Percentiles rank a stretch among this genome's conserved stretches.
These are phyloP conservation scores for Leccinum subtestaceum DNA, from an alignment of 768 basidiomycete species.

Conservation along the genomic window DNA sequence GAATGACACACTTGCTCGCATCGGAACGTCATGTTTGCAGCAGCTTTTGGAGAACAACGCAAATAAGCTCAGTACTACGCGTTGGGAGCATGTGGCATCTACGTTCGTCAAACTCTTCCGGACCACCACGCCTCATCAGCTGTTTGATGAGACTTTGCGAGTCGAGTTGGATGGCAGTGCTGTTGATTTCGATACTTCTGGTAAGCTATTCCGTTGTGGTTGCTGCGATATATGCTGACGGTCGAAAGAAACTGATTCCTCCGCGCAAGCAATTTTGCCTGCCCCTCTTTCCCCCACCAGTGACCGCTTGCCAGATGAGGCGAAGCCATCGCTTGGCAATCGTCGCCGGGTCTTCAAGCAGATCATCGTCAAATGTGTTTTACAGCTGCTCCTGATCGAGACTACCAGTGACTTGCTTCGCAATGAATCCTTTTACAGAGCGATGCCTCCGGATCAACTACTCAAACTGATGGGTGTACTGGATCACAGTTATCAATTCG, in stretches of 20 bases:
- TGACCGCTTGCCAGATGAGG: constrained; percentile 47
- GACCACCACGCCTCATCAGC: constrained; percentile 94
- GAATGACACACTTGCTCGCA: constrained; percentile 95
- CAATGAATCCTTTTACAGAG: constrained; percentile 86
- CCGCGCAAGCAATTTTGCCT: constrained; percentile 70
- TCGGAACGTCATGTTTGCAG: constrained; percentile 96
- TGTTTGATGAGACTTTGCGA: constrained; percentile 92
- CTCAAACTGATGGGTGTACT: constrained; percentile 92
- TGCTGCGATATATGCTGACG: constrained; percentile 9
- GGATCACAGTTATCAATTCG: constrained; percentile 97
- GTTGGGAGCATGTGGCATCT: constrained; percentile 89
- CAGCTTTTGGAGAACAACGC: constrained; percentile 94
- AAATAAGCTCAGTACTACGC: constrained; percentile 72
- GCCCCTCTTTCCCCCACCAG: constrained; percentile 83
- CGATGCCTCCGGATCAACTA: constrained; percentile 92
- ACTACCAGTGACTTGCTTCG: constrained; percentile 94
- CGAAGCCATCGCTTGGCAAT: constrained; percentile 57
- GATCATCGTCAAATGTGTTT: constrained; percentile 99
- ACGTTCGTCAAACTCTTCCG: constrained; percentile 96
- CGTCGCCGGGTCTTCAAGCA: constrained; percentile 92
- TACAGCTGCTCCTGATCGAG: constrained; percentile 94
- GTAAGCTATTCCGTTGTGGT: constrained; percentile 10
- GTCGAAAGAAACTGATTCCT: constrained; percentile 41
- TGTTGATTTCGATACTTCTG: constrained; percentile 53
- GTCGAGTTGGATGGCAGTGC: constrained; percentile 68